Base-by-base conservation (phyloP, 1,139 yeast species). In the Groenewaldozyma auringiensis region DNA sequence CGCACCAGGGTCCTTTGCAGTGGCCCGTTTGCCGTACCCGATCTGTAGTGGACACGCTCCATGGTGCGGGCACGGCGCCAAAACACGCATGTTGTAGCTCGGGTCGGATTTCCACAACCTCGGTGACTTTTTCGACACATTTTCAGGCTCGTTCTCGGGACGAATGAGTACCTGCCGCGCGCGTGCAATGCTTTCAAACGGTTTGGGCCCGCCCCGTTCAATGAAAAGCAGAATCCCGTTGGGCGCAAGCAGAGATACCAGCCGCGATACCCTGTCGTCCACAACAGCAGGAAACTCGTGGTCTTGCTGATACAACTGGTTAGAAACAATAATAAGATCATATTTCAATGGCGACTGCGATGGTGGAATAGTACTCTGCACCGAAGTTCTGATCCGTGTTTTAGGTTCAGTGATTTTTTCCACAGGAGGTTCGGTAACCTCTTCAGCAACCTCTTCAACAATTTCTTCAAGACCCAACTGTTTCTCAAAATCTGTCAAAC, bases 21-120 rank as follows among this genome's bases (percentile, higher is more conserved):
- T 74, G n/a, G 41, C 32, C 57, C 82, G 83, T 53, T 73, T 79
- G 38, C 78, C 78, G 4, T 89, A 87, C 13, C 82, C 81, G 29
- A 79, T 72, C 61, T 88, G 96, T 46, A 92, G 67, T 0, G 98
- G 97, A 59, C 97, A 89, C 54, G 71, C 76, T 25, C 81, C 77
- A 57, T 88, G 96, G 62, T 92, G 97, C 0, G 94, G 67, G 60
- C 97, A 92, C 2, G 98, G 98, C 0, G 96, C 96, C 27, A 92
- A 59, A 9, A 89, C 73, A 45, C 54, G 53, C 35, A 63, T 45
- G 18, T 45, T 47, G 34, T 47, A 46, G 13, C 16, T 35, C 9
- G 44, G 38, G 22, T 48, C 49, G 41, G 14, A 43, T 42, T 20
- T 37, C 47, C 47, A 35, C 8, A 35, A 11, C 25, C 38, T 17